Conservation (phyloP, 805 yeast species). For the Diddensiella caesifluorescens region DNA sequence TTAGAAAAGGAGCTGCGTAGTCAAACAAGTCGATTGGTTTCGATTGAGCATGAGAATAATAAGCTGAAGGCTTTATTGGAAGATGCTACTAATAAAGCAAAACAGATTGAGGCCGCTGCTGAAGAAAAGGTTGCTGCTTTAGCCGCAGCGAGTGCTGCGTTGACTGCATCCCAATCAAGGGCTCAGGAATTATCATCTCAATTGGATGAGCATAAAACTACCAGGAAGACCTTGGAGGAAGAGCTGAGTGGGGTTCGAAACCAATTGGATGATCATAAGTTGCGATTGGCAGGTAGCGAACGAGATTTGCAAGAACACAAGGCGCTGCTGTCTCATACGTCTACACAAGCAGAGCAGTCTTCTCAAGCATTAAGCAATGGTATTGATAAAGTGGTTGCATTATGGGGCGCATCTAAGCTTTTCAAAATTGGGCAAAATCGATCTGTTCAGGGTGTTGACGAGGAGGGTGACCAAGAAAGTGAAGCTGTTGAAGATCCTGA, state of each 20-base stretch:
- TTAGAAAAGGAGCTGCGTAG: slow-evolving; percentile 23
- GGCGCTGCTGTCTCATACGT: slow-evolving; percentile 14
- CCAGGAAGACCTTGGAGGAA: slow-evolving; percentile 15
- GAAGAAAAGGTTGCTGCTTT: slow-evolving; percentile 23
- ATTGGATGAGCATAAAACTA: slow-evolving; percentile 17
- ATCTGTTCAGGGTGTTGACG: slow-evolving; percentile 2
- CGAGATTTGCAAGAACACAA: slow-evolving; percentile 21
- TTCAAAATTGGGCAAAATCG: slow-evolving; percentile 5
- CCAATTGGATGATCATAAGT: slow-evolving; percentile 18
- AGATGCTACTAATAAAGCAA: slow-evolving; percentile 3
- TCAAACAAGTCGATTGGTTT: slow-evolving; percentile 17
- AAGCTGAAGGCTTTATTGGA: slow-evolving; percentile 16
- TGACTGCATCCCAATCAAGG: slow-evolving; percentile 22
- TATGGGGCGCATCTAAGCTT: slow-evolving; percentile 24
- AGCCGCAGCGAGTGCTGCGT: slow-evolving; percentile 25
- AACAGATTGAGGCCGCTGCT: slow-evolving; percentile 20
- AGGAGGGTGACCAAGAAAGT: neutral
- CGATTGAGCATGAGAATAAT: slow-evolving; percentile 16
- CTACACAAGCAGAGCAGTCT: slow-evolving; percentile 20
- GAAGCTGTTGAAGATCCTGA: slow-evolving; percentile 14
- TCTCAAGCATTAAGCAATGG: slow-evolving; percentile 21
- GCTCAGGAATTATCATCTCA: slow-evolving; percentile 15
- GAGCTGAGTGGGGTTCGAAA: slow-evolving; percentile 16
- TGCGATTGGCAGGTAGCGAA: slow-evolving; percentile 17
- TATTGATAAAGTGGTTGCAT: slow-evolving; percentile 21